Evolutionary conservation across 768 basidiomycete genomes (phyloP).

Genomic region (Gelatoporia subvermispora): DNA sequence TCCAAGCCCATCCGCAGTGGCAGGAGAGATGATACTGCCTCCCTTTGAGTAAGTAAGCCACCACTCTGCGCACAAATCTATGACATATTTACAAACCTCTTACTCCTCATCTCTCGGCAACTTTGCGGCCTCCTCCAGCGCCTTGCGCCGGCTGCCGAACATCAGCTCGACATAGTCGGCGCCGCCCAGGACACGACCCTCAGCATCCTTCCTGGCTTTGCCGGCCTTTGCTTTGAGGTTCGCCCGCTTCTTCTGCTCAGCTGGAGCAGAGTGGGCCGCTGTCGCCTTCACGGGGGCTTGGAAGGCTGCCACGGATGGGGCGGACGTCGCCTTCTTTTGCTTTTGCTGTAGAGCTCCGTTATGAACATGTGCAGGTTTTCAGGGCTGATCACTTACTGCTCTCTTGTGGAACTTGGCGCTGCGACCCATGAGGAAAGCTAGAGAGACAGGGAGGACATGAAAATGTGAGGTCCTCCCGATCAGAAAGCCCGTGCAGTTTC

Average conservation of each 20-base stretch:
- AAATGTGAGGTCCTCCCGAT: too few species aligned
- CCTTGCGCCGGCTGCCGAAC: slow-evolving; percentile 67
- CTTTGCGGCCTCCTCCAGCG: slow-evolving; percentile 60
- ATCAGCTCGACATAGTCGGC: slow-evolving; percentile 74
- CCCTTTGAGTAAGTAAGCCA: too few species aligned
- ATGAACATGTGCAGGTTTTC: not conserved
- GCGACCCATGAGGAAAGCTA: slow-evolving; percentile 44
- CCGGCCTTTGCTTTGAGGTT: slow-evolving; percentile 42
- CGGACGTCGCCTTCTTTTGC: slow-evolving; percentile 22
- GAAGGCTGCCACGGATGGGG: slow-evolving; percentile 2
- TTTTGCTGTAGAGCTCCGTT: not conserved
- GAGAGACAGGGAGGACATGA: too few species aligned
- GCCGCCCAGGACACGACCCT: slow-evolving; percentile 54
- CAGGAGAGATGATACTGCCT: too few species aligned
- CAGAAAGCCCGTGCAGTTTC: too few species aligned
- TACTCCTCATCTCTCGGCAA: slow-evolving; percentile 34
- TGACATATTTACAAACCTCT: too few species aligned
- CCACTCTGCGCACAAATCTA: too few species aligned
- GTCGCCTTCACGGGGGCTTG: slow-evolving; percentile 4
- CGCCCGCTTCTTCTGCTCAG: slow-evolving; percentile 42
- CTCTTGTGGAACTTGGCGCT: slow-evolving; percentile 66
- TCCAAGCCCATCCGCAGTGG: too few species aligned
- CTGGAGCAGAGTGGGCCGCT: slow-evolving; percentile 14
- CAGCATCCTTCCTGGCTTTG: slow-evolving; percentile 18
- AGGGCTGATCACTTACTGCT: slow-evolving; percentile 33